phyloP scores from a whole-genome alignment of 495 filamentous ascomycete species.

The Talaromyces ruber region DNA sequence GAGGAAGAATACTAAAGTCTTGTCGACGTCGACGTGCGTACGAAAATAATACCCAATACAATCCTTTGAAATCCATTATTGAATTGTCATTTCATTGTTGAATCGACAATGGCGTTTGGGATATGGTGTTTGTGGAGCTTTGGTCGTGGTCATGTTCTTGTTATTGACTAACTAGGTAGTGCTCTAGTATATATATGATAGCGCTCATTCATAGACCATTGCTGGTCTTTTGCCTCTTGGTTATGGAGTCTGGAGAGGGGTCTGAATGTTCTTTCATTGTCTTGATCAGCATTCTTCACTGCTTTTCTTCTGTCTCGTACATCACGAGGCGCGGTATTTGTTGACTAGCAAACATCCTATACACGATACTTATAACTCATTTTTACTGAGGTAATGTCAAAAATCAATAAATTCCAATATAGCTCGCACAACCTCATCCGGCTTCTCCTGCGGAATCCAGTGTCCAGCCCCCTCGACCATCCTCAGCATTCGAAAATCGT shows the following conservation, averaged over 20 bases:
- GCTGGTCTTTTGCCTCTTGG: background rate
- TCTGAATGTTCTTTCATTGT: background rate
- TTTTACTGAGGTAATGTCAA: background rate
- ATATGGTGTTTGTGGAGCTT: background rate
- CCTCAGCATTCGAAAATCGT: constrained; percentile 40
- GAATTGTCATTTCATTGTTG: background rate
- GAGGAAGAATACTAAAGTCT: background rate
- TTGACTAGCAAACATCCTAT: background rate
- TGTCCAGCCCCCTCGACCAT: constrained; percentile 53
- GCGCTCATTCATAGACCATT: background rate
- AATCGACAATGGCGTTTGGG: background rate
- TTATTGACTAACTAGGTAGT: background rate
- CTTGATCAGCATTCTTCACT: background rate
- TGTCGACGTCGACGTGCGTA: background rate
- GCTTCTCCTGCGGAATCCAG: constrained; percentile 61
- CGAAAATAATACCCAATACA: background rate
- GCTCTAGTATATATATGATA: background rate
- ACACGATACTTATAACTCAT: background rate
- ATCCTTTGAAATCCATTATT: background rate
- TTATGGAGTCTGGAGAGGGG: background rate
- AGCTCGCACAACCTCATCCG: constrained; percentile 42
- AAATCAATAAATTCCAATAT: constrained; percentile 32
- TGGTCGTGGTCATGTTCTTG: background rate
- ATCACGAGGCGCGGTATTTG: too few relatives aligned
- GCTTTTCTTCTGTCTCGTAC: background rate